Base-by-base conservation (phyloP, 768 basidiomycete genomes). In the Tylopilus felleus region DNA sequence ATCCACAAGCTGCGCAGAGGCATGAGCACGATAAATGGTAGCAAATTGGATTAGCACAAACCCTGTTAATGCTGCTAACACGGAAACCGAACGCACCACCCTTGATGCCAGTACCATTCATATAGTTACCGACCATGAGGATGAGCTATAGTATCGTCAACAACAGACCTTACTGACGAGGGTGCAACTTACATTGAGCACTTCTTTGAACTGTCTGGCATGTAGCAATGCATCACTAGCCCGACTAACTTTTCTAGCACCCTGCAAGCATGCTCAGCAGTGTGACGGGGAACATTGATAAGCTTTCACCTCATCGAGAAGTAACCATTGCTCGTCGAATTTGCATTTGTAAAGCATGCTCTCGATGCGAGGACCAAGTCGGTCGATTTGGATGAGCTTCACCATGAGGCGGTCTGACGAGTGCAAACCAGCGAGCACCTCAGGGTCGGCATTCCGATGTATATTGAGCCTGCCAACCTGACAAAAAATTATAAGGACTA, bases 61-160 rank as follows among this genome's bases (percentile, higher is more conserved):
- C 93, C 80, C 94, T 94, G 75, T 99, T 98, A 72, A 99, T 95
- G 70, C 94, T 96, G 73, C 92, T 93, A 49, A 98, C 84, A 64
- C 90, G 85, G 81, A 99, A 99, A 55, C 96, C 96, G 62, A 91
- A 96, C 1, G 97, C 97, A 29, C 95, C 95, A 51, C 96, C 96
- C 69, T 96, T 97, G 63, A 93, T 81, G 50, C 95, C 93, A 49
- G 93, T 88, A 7, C 94, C 93, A 67, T 99, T 99, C 87, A 98
- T 94, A 70, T 93, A 99, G 69, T 99, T 99, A 40, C 96, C 96
- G 60, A 99, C 83, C 61, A 95, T 79, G 14, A 99, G 84, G 59
- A 98, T 97, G 39, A 99, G 81, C 88, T 87, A 49, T 19, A 41
- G 6, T 5, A 39, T 41, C 23, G 45, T 60, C 38, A 63, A 33